Percentiles rank a stretch among this genome's conserved stretches.
Conservation (phyloP, 345 rosid species). For the Populus ilicifolia region DNA sequence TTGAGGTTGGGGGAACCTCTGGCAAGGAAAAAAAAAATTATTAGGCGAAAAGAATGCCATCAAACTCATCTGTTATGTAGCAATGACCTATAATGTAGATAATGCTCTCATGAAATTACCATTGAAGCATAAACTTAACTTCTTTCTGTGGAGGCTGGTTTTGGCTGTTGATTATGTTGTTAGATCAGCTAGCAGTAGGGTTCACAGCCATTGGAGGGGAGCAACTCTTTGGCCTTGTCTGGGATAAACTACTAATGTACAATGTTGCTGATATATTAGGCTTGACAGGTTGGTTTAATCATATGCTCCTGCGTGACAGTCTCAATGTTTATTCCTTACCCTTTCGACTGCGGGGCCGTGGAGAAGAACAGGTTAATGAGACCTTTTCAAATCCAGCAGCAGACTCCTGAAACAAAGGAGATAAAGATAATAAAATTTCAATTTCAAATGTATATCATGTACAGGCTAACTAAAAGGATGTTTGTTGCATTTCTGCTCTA, state of each 20-base stretch:
- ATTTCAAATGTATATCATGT: too few species aligned
- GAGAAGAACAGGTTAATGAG: too few species aligned
- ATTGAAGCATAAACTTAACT: not conserved
- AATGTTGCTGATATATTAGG: constrained; percentile 84
- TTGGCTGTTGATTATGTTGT: not conserved
- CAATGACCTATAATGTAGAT: not conserved
- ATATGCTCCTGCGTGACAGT: not conserved
- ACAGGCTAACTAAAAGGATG: too few species aligned
- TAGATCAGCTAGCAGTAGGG: constrained; percentile 46
- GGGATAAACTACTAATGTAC: constrained; percentile 91
- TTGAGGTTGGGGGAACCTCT: not conserved
- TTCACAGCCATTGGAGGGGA: constrained; percentile 76
- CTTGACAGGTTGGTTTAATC: constrained; percentile 62
- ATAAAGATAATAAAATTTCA: too few species aligned
- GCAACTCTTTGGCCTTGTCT: constrained; percentile 63
- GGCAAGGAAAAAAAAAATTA: not conserved
- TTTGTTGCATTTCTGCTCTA: too few species aligned
- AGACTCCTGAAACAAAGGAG: too few species aligned
- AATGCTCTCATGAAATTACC: not conserved
- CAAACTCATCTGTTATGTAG: not conserved
- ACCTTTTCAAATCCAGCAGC: too few species aligned
- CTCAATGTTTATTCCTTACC: too few species aligned
- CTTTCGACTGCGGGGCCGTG: too few species aligned
- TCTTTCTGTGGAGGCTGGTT: not conserved
- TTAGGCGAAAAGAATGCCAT: not conserved